A percentile compares a stretch with the other conserved stretches of the same genome.
Evolutionary conservation across 2,329 filamentous ascomycete genomes (phyloP).

Genomic region (Neophaeococcomyces mojaviensis): DNA sequence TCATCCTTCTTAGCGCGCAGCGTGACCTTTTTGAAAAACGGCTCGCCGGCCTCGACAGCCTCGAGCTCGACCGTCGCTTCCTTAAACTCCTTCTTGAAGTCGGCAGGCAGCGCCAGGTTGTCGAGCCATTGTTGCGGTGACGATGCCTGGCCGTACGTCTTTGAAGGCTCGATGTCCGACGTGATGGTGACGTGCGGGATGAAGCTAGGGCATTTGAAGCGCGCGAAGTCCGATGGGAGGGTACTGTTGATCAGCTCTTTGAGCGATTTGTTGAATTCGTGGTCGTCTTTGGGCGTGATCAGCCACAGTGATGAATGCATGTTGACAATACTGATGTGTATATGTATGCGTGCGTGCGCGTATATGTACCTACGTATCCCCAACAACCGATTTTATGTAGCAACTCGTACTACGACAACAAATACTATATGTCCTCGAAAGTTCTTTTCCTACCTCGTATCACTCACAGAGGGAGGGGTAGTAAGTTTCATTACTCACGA

Average conservation of each 20-base stretch:
- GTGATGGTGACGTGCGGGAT: constrained; percentile 16
- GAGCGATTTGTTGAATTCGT: constrained; percentile 14
- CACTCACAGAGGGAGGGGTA: no score
- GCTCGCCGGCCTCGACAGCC: constrained; percentile 13
- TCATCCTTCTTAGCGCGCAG: constrained; percentile 10
- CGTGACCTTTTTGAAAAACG: constrained; percentile 15
- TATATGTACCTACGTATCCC: no score
- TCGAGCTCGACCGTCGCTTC: constrained; percentile 15
- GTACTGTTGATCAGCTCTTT: constrained; percentile 13
- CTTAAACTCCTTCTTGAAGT: constrained; percentile 12
- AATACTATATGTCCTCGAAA: no score
- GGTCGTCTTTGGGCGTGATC: constrained; percentile 11
- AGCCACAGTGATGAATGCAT: constrained; percentile 14
- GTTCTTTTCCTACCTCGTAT: no score
- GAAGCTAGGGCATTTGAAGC: constrained; percentile 9
- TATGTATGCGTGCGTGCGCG: no score
- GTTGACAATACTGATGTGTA: no score
- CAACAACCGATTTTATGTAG: no score
- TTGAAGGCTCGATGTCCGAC: constrained; percentile 14
- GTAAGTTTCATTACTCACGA: no score
- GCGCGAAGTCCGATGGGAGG: constrained; percentile 12
- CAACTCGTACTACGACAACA: no score
- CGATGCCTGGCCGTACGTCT: constrained; percentile 6
- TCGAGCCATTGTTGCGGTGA: constrained; percentile 16
- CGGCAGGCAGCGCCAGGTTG: constrained; percentile 9